A percentile compares a stretch with the other conserved stretches of the same genome.
Conservation (phyloP, 2,329 filamentous ascomycete species). For the Leptographium lundbergii region DNA sequence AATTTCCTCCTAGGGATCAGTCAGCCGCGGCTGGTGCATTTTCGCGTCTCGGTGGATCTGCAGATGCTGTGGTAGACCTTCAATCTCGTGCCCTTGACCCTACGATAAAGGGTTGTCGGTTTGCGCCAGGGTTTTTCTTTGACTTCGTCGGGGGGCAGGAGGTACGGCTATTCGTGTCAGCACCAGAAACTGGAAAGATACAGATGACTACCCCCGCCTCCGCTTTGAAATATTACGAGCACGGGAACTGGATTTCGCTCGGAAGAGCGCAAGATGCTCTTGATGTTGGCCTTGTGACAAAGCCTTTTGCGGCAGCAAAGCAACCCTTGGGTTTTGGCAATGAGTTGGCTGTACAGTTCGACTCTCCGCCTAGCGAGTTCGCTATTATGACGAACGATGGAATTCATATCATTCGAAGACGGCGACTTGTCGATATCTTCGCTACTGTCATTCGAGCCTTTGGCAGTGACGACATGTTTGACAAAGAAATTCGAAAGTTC, state of each 20-base stretch:
- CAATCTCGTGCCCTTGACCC: constrained; percentile 34
- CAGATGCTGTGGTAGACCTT: constrained; percentile 31
- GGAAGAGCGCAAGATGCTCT: constrained; percentile 52
- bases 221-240: constrained; percentile 57
- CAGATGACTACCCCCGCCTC: constrained; percentile 41
- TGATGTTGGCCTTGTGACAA: constrained; percentile 65
- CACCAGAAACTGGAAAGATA: constrained; percentile 82
- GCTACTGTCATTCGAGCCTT: constrained; percentile 65
- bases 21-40: constrained; percentile 11
- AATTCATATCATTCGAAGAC: constrained; percentile 71
- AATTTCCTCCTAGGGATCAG: constrained; percentile 61
- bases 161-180: constrained; percentile 62
- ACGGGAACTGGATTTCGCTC: constrained; percentile 67
- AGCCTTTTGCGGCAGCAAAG: constrained; percentile 54
- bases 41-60: constrained; percentile 14
- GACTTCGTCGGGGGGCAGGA: constrained; percentile 47
- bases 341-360: constrained; percentile 92
- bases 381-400: constrained; percentile 87
- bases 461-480: constrained; percentile 65
- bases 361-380: constrained; percentile 68
- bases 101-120: constrained; percentile 45
- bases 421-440: constrained; percentile 84
- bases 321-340: constrained; percentile 79
- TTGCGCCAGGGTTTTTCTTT: constrained; percentile 83
- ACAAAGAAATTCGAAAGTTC: constrained; percentile 71